Evolutionary conservation across 1,284 basidiomycete species (phyloP).

Genomic region (Coriolopsis trogii): DNA sequence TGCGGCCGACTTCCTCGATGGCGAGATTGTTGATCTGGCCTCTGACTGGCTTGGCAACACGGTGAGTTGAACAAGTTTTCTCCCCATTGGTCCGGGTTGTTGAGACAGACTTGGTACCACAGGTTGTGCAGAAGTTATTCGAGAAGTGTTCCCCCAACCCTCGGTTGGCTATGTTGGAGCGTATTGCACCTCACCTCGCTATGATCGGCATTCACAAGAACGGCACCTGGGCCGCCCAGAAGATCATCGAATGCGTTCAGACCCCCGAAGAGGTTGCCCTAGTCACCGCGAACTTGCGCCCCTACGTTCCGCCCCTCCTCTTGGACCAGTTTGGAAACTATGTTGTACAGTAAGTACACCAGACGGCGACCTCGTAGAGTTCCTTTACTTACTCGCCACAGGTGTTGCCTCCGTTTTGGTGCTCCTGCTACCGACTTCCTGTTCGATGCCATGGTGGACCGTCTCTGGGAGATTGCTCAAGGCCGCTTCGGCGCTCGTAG

Average conservation of each 20-base stretch:
- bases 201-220: slow-evolving; percentile 99
- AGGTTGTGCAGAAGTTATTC: slow-evolving; percentile 96
- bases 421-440: slow-evolving; percentile 91
- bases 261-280: slow-evolving; percentile 87
- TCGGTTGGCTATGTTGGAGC: slow-evolving; percentile 89
- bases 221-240: slow-evolving; percentile 99
- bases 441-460: slow-evolving; percentile 97
- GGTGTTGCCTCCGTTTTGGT: slow-evolving; percentile 91
- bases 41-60: slow-evolving; percentile 99
- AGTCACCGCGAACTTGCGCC: slow-evolving; percentile 84
- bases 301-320: slow-evolving; percentile 92
- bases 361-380: neutral
- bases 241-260: slow-evolving; percentile 95
- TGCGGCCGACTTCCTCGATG: slow-evolving; percentile 88
- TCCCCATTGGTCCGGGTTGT: slow-evolving; percentile 5
- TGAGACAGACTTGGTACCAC: slow-evolving; percentile 7
- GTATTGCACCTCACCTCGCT: slow-evolving; percentile 92
- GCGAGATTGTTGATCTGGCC: slow-evolving; percentile 91
- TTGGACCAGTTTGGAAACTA: slow-evolving; percentile 99
- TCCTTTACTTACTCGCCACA: slow-evolving; percentile 34
- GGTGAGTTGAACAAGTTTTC: slow-evolving; percentile 47
- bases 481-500: slow-evolving; percentile 96
- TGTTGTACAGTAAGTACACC: slow-evolving; percentile 81
- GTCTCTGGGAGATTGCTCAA: slow-evolving; percentile 98
- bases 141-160: slow-evolving; percentile 83